A percentile compares a stretch with the other conserved stretches of the same genome.
Conservation (phyloP, 176 grass and related monocot genomes). For the Oryza rufipogon region DNA sequence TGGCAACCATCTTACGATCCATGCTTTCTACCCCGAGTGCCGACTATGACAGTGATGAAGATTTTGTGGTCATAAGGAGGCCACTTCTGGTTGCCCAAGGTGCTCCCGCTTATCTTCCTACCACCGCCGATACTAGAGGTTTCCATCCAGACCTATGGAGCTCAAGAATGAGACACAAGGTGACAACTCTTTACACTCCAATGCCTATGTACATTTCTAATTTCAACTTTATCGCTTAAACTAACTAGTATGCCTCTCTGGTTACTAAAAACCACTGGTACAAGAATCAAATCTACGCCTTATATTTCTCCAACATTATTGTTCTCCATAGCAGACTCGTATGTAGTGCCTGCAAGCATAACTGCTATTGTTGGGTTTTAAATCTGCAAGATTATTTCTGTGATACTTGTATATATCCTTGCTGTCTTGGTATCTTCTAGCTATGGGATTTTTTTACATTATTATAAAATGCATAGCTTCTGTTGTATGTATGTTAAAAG, state of each 20-base stretch:
- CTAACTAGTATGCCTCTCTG: not conserved
- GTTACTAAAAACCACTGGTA: not conserved
- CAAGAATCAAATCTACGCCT: not conserved
- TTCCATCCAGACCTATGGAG: slow-evolving; percentile 70
- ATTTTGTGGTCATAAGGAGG: slow-evolving; percentile 84
- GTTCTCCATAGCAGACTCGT: not conserved
- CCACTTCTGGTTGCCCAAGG: slow-evolving; percentile 73
- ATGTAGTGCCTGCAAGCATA: not conserved
- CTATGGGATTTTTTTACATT: not conserved
- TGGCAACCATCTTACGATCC: slow-evolving; percentile 71
- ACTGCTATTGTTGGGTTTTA: not conserved
- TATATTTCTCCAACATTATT: not conserved
- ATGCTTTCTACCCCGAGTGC: slow-evolving; percentile 39
- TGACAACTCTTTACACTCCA: slow-evolving; percentile 26
- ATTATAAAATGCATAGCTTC: not conserved
- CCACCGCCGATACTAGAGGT: slow-evolving; percentile 42
- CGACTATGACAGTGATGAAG: slow-evolving; percentile 88
- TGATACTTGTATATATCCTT: not conserved
- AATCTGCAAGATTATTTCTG: not conserved
- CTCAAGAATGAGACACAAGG: slow-evolving; percentile 89
- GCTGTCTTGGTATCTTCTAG: not conserved
- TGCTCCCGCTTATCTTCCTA: slow-evolving; percentile 58
- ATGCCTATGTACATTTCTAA: not conserved
- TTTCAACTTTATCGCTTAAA: not conserved
- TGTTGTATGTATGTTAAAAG: not conserved